Evolutionary conservation across 2,329 filamentous ascomycete species (phyloP), one percentile per base, ranked within the genome.

Genomic region (Hirsutella thompsonii): DNA sequence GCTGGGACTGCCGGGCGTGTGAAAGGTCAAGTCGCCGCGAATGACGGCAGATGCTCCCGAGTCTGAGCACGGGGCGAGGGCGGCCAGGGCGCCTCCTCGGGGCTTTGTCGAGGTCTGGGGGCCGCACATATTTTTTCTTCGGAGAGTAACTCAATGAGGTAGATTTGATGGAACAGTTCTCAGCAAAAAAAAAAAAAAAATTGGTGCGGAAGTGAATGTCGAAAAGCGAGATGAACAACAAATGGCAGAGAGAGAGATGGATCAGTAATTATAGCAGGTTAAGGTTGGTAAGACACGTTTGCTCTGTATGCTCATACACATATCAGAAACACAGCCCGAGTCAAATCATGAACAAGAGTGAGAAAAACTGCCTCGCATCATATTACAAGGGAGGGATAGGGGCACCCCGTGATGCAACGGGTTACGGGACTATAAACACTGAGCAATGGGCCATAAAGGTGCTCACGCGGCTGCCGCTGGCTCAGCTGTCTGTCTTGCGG

Each of bases 61-160:
- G 39, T 30, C 44, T 14, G 44, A 47, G 9, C 54, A 54, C 32
- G 58, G 56, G 16, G 51, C 60, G 36, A 71, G 60, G 6, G 67
- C 64, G 8, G 58, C 68, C 38, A 71, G 58, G 14, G 68, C 68
- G 28, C 68, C 68, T 43, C 67, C 66, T 32, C 60, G 58, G 9
- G 66, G 63, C 37, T 59, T 53, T 42, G 62, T 57, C 10, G 60
- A 58, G 42, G 49, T 58, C 38, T 68, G 59, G 5, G 60, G 60
- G 35, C 68, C 66, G 45, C 68, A 71, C 68, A 71, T 71, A 11
- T 26, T 11, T 26, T 26, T 11, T 6, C 11, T n/a, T n/a, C n/a
- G n/a, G n/a, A n/a, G n/a, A n/a, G n/a, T n/a, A n/a, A n/a, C n/a
- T n/a, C n/a, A n/a, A n/a, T n/a, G n/a, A n/a, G n/a, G n/a, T n/a